A percentile compares a stretch with the other conserved stretches of the same genome.
These are phyloP conservation scores for Phyllostachys edulis DNA, from an alignment of 176 grass and related monocot species.

Conservation along the genomic window DNA sequence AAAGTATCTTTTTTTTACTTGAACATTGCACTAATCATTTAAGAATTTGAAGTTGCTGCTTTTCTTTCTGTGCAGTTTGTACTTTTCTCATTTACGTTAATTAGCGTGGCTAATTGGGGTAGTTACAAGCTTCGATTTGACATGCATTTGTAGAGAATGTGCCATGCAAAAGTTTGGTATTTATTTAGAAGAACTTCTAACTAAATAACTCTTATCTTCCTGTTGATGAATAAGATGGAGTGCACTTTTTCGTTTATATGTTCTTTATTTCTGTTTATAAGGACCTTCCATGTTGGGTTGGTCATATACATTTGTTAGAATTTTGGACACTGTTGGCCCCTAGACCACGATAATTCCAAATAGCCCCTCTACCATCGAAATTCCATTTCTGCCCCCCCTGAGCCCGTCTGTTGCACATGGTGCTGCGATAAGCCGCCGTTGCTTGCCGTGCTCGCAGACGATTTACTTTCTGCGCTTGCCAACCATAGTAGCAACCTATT, in stretches of 20 bases:
- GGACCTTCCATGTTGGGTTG: neutral
- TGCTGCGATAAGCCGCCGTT: too few species aligned
- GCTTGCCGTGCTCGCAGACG: too few species aligned
- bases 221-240: neutral
- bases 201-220: neutral
- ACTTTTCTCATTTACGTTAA: neutral
- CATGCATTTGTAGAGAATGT: neutral
- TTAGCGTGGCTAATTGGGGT: neutral
- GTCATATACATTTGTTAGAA: too few species aligned
- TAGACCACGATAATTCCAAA: too few species aligned
- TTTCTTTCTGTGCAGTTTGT: neutral
- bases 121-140: neutral
- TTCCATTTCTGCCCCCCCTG: too few species aligned
- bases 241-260: conserved; percentile 5
- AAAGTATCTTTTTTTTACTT: neutral
- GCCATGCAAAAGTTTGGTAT: neutral
- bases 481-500: too few species aligned
- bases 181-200: neutral
- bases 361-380: too few species aligned
- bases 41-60: neutral
- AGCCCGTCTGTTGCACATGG: too few species aligned
- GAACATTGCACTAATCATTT: neutral
- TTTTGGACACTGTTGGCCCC: too few species aligned
- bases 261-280: neutral
- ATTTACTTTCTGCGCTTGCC: too few species aligned